phyloP scores from a whole-genome alignment of 768 basidiomycete genomes.

The Coprinopsis cinerea region DNA sequence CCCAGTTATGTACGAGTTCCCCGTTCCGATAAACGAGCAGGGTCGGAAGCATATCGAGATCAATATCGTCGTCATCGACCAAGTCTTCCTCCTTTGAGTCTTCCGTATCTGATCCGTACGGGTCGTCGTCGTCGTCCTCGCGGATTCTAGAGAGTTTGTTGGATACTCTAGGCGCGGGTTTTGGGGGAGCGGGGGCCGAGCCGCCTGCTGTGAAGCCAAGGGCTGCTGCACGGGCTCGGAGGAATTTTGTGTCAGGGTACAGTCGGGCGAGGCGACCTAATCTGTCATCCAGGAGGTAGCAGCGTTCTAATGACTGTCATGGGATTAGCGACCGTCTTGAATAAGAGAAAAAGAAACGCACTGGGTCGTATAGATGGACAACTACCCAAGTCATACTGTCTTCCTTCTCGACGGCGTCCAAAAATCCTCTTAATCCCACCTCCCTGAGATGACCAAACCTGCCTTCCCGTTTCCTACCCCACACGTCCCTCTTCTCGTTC shows the following conservation, averaged over 20 bases:
- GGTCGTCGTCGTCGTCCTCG: conserved; percentile 42
- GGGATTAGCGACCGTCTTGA: conserved; percentile 1
- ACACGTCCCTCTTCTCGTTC: conserved; percentile 31
- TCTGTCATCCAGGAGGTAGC: conserved; percentile 62
- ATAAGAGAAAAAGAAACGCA: conserved; percentile 29
- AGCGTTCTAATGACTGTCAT: conserved; percentile 66
- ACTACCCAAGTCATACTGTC: conserved; percentile 70
- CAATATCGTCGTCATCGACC: conserved; percentile 57
- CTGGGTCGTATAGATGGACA: conserved; percentile 80
- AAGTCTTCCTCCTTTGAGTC: conserved; percentile 39
- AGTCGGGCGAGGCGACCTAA: conserved; percentile 63
- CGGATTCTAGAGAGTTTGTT: conserved; percentile 14
- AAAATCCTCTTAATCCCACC: conserved; percentile 67
- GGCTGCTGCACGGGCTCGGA: conserved; percentile 71
- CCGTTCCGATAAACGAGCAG: conserved; percentile 74
- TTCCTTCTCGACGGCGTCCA: conserved; percentile 71
- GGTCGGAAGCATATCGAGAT: conserved; percentile 76
- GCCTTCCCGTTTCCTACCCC: conserved; percentile 46
- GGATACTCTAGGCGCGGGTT: conserved; percentile 13
- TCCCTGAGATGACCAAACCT: conserved; percentile 77
- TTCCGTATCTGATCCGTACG: conserved; percentile 34
- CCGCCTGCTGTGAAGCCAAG: conserved; percentile 56
- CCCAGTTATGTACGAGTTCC: conserved; percentile 84
- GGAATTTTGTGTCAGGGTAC: conserved; percentile 70
- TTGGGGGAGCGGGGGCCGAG: conserved; percentile 13